A percentile compares a stretch with the other conserved stretches of the same genome.
Evolutionary conservation across 495 filamentous ascomycete genomes (phyloP).

Genomic region (Neurospora sp.): DNA sequence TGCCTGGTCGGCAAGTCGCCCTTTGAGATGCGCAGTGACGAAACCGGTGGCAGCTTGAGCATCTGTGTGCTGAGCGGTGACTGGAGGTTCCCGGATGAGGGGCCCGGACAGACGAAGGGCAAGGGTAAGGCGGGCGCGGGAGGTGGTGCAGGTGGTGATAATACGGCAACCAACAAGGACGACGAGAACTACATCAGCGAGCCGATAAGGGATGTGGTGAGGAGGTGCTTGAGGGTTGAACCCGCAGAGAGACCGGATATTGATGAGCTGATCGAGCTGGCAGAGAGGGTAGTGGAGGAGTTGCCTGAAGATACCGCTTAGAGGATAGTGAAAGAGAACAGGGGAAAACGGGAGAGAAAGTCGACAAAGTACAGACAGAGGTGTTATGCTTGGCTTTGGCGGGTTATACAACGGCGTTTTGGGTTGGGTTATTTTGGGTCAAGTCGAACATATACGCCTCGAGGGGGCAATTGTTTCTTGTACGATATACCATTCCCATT

Average conservation of each 20-base stretch:
- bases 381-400: background rate
- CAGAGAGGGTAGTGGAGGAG: conserved; percentile 62
- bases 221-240: conserved; percentile 86
- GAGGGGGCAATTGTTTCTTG: background rate
- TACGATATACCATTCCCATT: background rate
- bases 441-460: background rate
- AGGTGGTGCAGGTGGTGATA: conserved; percentile 7
- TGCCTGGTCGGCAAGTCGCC: conserved; percentile 93
- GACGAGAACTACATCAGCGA: conserved; percentile 51
- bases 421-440: background rate
- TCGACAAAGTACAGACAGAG: background rate
- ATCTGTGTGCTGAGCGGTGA: conserved; percentile 87
- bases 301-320: conserved; percentile 56
- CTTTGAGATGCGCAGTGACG: conserved; percentile 89
- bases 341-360: background rate
- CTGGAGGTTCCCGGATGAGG: conserved; percentile 89
- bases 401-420: background rate
- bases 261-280: conserved; percentile 72
- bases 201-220: conserved; percentile 70
- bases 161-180: conserved; percentile 5
- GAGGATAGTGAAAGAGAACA: background rate
- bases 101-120: conserved; percentile 36
- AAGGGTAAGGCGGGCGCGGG: conserved; percentile 41
- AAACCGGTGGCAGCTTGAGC: conserved; percentile 87
- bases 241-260: conserved; percentile 85